Percentiles rank a stretch among this genome's conserved stretches.
These are phyloP conservation scores for Leccinum variicolor DNA, from an alignment of 768 basidiomycete genomes.

Conservation along the genomic window DNA sequence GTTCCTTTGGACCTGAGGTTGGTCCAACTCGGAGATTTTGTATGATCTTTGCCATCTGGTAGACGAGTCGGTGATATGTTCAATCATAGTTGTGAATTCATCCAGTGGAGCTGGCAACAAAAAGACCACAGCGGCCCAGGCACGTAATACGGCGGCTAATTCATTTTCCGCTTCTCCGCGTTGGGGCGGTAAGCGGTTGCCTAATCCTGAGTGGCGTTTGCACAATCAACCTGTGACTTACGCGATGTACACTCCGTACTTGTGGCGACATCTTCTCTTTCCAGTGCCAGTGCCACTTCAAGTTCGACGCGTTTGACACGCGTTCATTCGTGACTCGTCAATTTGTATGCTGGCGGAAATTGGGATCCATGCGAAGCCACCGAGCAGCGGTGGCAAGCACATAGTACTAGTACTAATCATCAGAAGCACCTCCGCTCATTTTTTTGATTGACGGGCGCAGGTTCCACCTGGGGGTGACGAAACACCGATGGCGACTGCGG, in stretches of 20 bases:
- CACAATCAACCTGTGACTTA: background rate
- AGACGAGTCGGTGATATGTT: background rate
- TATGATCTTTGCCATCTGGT: constrained; percentile 3
- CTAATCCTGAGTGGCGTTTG: background rate
- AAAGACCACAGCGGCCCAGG: background rate
- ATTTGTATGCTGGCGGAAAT: background rate
- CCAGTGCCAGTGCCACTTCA: background rate
- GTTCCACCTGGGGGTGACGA: background rate
- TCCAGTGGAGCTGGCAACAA: background rate
- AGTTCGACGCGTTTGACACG: background rate
- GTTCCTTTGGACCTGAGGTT: constrained; percentile 31
- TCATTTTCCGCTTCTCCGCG: background rate
- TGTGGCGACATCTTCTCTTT: background rate
- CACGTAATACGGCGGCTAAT: background rate
- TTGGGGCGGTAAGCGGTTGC: background rate
- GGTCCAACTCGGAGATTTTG: constrained; percentile 29
- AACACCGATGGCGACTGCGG: background rate
- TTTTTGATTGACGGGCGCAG: background rate
- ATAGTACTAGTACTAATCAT: background rate
- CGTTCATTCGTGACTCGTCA: background rate
- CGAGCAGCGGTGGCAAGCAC: background rate
- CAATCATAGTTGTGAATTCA: background rate
- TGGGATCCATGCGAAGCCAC: background rate
- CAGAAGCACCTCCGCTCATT: background rate
- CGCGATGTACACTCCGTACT: background rate